These are phyloP conservation scores for Akanthomyces dipterigenus DNA, from an alignment of 2,329 filamentous ascomycete genomes.

Conservation along the genomic window DNA sequence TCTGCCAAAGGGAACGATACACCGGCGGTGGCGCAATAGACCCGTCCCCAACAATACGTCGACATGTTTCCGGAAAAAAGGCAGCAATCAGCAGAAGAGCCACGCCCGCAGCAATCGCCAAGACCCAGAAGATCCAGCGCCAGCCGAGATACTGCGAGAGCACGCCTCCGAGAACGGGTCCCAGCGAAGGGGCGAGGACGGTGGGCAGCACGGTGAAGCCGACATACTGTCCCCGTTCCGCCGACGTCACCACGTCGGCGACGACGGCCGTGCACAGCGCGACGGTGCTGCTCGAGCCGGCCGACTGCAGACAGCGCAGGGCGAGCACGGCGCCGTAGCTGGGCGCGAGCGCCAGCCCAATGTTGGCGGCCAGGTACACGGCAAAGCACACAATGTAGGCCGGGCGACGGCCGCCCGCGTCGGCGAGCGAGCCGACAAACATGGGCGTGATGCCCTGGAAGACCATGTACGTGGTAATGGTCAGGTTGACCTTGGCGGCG, in stretches of 20 bases:
- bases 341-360: slow-evolving; percentile 44
- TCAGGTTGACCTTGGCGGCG: slow-evolving; percentile 39
- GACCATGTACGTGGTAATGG: slow-evolving; percentile 50
- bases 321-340: slow-evolving; percentile 45
- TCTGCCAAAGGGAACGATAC: slow-evolving; percentile 30
- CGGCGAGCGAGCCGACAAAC: slow-evolving; percentile 50
- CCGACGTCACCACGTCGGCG: slow-evolving; percentile 55
- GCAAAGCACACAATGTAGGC: slow-evolving; percentile 47
- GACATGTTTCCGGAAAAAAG: slow-evolving; percentile 49
- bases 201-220: slow-evolving; percentile 42
- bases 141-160: slow-evolving; percentile 51
- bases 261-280: slow-evolving; percentile 53
- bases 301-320: slow-evolving; percentile 49
- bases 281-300: slow-evolving; percentile 52
- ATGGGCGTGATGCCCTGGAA: slow-evolving; percentile 54
- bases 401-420: slow-evolving; percentile 46
- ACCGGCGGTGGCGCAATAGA: slow-evolving; percentile 34
- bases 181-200: slow-evolving; percentile 42
- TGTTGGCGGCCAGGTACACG: slow-evolving; percentile 47
- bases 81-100: slow-evolving; percentile 36
- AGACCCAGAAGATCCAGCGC: slow-evolving; percentile 57
- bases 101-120: slow-evolving; percentile 39
- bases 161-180: slow-evolving; percentile 53
- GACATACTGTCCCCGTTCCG: slow-evolving; percentile 55
- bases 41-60: slow-evolving; percentile 45